Base-by-base conservation (phyloP, 2,329 filamentous ascomycete species). In the Karstenula rhodostoma region DNA sequence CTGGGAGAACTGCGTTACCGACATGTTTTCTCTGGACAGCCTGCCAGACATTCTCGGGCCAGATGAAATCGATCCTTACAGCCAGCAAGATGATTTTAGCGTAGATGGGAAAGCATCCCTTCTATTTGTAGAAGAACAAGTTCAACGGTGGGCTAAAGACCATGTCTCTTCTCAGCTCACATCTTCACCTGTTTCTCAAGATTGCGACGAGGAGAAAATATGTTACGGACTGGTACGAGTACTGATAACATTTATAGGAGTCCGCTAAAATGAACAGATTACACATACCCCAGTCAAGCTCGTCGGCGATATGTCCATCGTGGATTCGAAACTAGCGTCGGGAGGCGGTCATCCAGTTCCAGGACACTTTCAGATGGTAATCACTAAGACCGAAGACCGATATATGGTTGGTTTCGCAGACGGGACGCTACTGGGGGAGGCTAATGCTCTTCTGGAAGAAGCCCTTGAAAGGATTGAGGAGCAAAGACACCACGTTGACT, bases 201-300 rank as follows among this genome's bases (percentile, higher is more conserved):
- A 53, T 12, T 12, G 13, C 1, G 58, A 63, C 10, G 61, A 65
- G 19, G 43, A 56, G 29, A 27, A 59, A 19, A 59, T 73, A 19
- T 73, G 69, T 56, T 71, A 68, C 50, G 71, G 71, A 48, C 67
- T 69, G 49, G 69, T 70, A 65, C 32, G 63, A 56, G 12, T 17
- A 7, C 25, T 4, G 19, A 25, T 40, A 17, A 3, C n/a, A 13
- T 27, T 42, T 15, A 22, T 37, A 17, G 13, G 7, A 33, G 15
- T 15, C 23, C 27, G 29, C 48, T 64, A 25, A 62, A 6, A 3
- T 15, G 12, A 3, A 4, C 33, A 73, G 72, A 61, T 74, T 0
- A 64, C 56, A 23, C 65, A 67, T 0, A 46, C 61, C 7, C 40
- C 66, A 12, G 46, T 73, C 2, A 70, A 64, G 47, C 60, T 74